Percentiles rank a stretch among this genome's conserved stretches.
phyloP scores from a whole-genome alignment of 1,284 basidiomycete species.

The Apiotrichum veenhuisii region DNA sequence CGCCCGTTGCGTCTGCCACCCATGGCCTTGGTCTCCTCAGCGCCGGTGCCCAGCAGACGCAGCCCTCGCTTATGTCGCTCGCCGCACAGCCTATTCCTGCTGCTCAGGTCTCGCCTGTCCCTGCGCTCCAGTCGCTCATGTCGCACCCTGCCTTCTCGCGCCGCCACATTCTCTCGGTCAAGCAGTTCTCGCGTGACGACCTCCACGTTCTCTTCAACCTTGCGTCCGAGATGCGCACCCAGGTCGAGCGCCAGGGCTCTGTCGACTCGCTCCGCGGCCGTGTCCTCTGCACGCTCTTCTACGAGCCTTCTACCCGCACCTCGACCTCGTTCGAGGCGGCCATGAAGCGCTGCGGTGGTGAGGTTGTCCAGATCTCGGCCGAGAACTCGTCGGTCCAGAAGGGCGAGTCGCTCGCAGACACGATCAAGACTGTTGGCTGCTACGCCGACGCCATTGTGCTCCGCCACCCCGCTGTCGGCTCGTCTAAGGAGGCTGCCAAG shows the following conservation, averaged over 20 bases:
- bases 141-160: conserved; percentile 72
- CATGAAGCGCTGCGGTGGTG: conserved; percentile 96
- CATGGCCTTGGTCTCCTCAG: conserved; percentile 19
- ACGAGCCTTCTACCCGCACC: conserved; percentile 95
- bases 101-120: conserved; percentile 25
- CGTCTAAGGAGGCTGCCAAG: conserved; percentile 85
- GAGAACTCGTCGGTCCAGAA: conserved; percentile 87
- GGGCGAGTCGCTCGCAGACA: conserved; percentile 91
- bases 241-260: conserved; percentile 86
- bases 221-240: conserved; percentile 93
- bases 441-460: conserved; percentile 95
- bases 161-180: conserved; percentile 89
- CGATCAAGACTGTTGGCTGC: conserved; percentile 89
- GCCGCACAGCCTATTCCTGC: conserved; percentile 21
- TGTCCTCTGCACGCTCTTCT: conserved; percentile 93
- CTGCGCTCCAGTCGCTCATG: conserved; percentile 53
- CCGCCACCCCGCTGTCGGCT: conserved; percentile 89
- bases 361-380: conserved; percentile 79
- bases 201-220: conserved; percentile 91
- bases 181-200: conserved; percentile 87
- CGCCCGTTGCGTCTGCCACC: conserved; percentile 15
- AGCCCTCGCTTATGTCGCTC: conserved; percentile 42
- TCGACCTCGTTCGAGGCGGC: conserved; percentile 97
- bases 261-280: conserved; percentile 88
- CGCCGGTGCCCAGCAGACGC: conserved; percentile 11